These are phyloP conservation scores for Serendipita indica DNA, from an alignment of 768 basidiomycete genomes.

Conservation along the genomic window DNA sequence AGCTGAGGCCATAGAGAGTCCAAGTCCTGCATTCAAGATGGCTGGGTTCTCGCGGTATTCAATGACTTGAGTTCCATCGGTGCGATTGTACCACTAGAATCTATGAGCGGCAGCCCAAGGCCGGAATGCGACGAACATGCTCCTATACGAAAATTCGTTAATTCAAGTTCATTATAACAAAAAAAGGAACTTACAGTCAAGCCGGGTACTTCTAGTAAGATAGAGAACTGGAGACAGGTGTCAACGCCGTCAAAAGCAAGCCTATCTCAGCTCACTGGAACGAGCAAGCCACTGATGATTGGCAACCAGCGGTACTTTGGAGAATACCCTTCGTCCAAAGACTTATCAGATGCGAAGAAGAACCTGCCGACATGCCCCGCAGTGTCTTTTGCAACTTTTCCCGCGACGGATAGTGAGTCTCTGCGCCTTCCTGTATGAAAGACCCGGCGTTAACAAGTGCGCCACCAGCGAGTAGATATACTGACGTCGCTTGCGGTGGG, in stretches of 20 bases:
- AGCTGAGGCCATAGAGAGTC: constrained; percentile 51
- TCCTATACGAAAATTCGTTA: neutral
- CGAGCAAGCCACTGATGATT: constrained; percentile 49
- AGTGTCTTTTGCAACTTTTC: neutral
- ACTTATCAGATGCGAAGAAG: constrained; percentile 13
- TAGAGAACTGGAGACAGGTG: constrained; percentile 34
- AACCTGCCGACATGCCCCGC: too few species aligned
- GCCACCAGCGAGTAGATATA: too few species aligned
- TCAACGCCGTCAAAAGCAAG: neutral
- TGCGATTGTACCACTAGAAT: constrained; percentile 31
- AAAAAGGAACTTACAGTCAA: constrained; percentile 40
- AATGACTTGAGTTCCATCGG: constrained; percentile 29
- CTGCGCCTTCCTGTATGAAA: too few species aligned
- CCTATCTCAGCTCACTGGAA: constrained; percentile 26
- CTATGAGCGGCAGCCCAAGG: neutral
- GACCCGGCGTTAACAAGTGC: too few species aligned
- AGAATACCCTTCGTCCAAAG: constrained; percentile 18
- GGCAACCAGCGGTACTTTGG: constrained; percentile 51
- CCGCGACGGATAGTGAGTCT: too few species aligned
- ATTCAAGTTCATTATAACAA: neutral
- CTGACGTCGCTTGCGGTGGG: too few species aligned
- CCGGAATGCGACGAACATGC: neutral
- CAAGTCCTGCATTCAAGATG: constrained; percentile 46
- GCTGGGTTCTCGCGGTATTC: constrained; percentile 39
- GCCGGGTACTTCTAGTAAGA: constrained; percentile 70